Base-by-base conservation (phyloP, 192 early-diverging fungal species). In the Pilaira anomala region DNA sequence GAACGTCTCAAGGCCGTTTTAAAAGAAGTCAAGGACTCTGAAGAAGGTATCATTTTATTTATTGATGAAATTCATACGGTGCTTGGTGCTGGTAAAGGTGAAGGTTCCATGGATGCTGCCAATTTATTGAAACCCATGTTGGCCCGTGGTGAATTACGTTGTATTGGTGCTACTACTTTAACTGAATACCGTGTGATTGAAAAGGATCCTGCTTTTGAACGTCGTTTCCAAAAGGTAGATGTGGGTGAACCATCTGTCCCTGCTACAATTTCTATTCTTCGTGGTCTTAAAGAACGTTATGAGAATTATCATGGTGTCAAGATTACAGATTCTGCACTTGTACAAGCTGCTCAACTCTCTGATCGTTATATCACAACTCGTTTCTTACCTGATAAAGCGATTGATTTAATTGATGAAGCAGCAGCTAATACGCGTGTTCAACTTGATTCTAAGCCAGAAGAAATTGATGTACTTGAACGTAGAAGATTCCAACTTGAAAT, bases 61-160 rank as follows among this genome's bases (percentile, higher is more conserved):
- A 96, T 99, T 60, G 97, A 99, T 74, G 97, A 99, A 77, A 88
- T 99, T 44, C 97, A 99, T 68, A 81, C 90, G 2, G 89, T 98
- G 14, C 82, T 99, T 21, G 97, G 97, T 6, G 96, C 95, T 40
- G 96, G 96, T 13, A 91, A 94, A 63, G 68, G 83, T 16, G 89
- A 95, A 36, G 97, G 96, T 9, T 49, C 48, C 1, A 73, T 73
- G 71, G 96, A 99, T 68, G 95, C 94, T 0, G 96, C 97, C 44
- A 99, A 99, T 71, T 64, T 99, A 55, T 78, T 99, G 48, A 98
- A 97, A 75, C 97, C 97, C 8, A 96, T 97, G 94, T 83, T 99
- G 8, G 96, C 97, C 3, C 88, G 97, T 62, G 97, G 97, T 26
- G 94, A 96, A 65, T 85, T 99, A 29, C 85, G 93, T 6, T 86